Conservation (phyloP, 768 basidiomycete species). For the Lactarius sanguifluus region DNA sequence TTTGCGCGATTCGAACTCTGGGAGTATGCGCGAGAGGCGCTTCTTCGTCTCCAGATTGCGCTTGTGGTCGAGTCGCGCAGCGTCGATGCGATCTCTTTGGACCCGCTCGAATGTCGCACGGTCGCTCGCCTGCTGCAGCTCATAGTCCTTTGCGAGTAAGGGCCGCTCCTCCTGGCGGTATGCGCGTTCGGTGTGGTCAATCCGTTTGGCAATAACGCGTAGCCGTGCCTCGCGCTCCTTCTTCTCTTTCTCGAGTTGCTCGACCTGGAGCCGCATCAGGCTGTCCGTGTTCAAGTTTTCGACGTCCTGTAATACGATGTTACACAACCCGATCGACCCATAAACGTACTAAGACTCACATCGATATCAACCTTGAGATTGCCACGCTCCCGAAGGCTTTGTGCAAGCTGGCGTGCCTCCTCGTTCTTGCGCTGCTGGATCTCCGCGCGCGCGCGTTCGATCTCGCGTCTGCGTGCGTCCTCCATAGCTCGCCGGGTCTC, state of each 20-base stretch:
- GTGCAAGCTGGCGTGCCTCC: slow-evolving; percentile 87
- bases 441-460: slow-evolving; percentile 65
- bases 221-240: slow-evolving; percentile 79
- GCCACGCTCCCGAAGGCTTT: slow-evolving; percentile 77
- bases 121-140: slow-evolving; percentile 78
- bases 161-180: slow-evolving; percentile 92
- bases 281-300: slow-evolving; percentile 83
- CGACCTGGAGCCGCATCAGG: slow-evolving; percentile 86
- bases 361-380: slow-evolving; percentile 70
- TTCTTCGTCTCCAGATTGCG: slow-evolving; percentile 73
- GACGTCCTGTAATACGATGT: slow-evolving; percentile 54
- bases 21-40: slow-evolving; percentile 68
- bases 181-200: slow-evolving; percentile 94
- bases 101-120: slow-evolving; percentile 62
- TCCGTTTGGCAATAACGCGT: slow-evolving; percentile 80
- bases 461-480: slow-evolving; percentile 61
- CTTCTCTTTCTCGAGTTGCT: slow-evolving; percentile 97
- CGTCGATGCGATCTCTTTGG: slow-evolving; percentile 57
- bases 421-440: slow-evolving; percentile 75
- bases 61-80: slow-evolving; percentile 55
- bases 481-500: slow-evolving; percentile 60
- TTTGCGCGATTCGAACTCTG: slow-evolving; percentile 60
- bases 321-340: not conserved
- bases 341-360: slow-evolving; percentile 41
- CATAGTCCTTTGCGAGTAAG: slow-evolving; percentile 82